Conservation (phyloP, 768 basidiomycete genomes). For the Gloeostereum incarnatum region DNA sequence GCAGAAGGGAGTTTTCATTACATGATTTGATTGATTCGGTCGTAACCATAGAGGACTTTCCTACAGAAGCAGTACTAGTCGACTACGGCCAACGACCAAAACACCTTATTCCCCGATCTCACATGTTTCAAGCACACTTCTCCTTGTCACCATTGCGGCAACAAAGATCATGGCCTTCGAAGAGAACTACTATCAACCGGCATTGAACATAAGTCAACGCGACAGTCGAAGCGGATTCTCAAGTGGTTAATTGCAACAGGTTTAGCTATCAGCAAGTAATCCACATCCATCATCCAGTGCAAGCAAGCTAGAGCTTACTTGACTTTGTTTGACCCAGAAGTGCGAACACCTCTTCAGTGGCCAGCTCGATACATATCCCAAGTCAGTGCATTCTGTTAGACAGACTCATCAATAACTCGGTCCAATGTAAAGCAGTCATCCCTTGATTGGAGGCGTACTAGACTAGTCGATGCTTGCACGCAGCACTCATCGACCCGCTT, state of each 20-base stretch:
- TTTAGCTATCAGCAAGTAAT: slow-evolving; percentile 31
- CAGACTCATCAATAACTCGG: slow-evolving; percentile 24
- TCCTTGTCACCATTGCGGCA: slow-evolving; percentile 8
- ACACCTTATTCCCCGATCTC: slow-evolving; percentile 3
- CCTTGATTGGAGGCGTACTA: slow-evolving; percentile 5
- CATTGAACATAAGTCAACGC: slow-evolving; percentile 10
- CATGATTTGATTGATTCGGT: neutral
- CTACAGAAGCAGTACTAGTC: neutral
- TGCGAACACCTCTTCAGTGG: slow-evolving; percentile 8
- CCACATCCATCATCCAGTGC: slow-evolving; percentile 23
- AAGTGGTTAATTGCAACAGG: slow-evolving; percentile 25
- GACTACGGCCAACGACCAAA: neutral
- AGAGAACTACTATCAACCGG: slow-evolving; percentile 29
- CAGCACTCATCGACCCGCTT: neutral
- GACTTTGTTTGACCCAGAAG: slow-evolving; percentile 8
- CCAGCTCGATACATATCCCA: slow-evolving; percentile 19
- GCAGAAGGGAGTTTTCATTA: slow-evolving; percentile 1
- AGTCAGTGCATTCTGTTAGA: slow-evolving; percentile 22
- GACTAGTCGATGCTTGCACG: too few relatives aligned
- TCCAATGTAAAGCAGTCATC: slow-evolving; percentile 23
- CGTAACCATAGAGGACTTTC: neutral
- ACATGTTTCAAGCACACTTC: slow-evolving; percentile 1
- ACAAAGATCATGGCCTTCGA: slow-evolving; percentile 24
- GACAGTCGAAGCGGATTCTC: slow-evolving; percentile 24
- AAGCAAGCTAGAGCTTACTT: slow-evolving; percentile 13